Conservation (phyloP, 2,329 filamentous ascomycete genomes). For the Juglanconis oblonga region DNA sequence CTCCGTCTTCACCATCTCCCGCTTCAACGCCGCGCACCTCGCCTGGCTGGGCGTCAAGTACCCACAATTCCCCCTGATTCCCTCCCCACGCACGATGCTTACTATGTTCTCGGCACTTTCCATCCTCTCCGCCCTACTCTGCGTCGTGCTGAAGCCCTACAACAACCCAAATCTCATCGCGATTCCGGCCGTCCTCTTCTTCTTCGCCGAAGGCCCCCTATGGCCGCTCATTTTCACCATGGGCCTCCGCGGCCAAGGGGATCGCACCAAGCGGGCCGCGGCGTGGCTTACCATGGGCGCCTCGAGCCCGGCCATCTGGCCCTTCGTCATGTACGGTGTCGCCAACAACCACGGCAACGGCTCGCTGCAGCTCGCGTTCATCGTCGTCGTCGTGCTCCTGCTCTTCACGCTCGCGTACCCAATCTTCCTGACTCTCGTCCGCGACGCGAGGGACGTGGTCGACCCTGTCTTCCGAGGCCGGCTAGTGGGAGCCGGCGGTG, state of each 20-base stretch:
- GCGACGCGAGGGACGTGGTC: conserved; percentile 41
- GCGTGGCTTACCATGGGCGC: conserved; percentile 76
- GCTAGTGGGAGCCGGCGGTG: not conserved
- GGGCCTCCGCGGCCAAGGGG: conserved; percentile 74
- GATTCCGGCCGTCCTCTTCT: conserved; percentile 66
- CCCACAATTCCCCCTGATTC: conserved; percentile 42
- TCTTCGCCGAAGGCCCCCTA: conserved; percentile 79
- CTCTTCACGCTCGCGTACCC: conserved; percentile 46
- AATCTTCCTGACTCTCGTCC: conserved; percentile 44
- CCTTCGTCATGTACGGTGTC: conserved; percentile 68
- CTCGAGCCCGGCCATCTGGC: conserved; percentile 70
- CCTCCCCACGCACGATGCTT: conserved; percentile 69
- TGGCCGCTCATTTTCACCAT: conserved; percentile 81
- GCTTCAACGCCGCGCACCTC: conserved; percentile 64
- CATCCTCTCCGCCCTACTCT: conserved; percentile 52
- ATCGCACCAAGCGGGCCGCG: conserved; percentile 75
- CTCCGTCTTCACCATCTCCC: conserved; percentile 68
- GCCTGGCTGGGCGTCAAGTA: conserved; percentile 54
- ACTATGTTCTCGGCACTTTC: conserved; percentile 59
- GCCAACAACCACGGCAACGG: not conserved
- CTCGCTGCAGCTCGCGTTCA: conserved; percentile 61
- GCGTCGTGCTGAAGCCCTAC: conserved; percentile 41
- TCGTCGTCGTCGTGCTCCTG: conserved; percentile 57
- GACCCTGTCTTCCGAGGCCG: conserved; percentile 24
- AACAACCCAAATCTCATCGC: conserved; percentile 46